Conservation (phyloP, 2,329 filamentous ascomycete species). For the Pyricularia sp. region DNA sequence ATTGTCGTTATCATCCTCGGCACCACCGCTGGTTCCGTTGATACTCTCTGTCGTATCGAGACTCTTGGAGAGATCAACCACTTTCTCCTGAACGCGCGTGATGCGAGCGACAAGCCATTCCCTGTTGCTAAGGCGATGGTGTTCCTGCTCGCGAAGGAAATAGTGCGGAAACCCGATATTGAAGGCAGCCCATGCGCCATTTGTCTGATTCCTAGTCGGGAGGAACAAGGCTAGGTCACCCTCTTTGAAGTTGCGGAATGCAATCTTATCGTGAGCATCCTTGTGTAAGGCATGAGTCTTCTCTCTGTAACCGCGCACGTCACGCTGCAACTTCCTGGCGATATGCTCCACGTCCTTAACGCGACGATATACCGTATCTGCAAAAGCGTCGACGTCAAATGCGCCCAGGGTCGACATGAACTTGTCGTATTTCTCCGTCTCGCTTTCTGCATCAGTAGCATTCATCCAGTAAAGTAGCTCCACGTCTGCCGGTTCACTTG, state of each 20-base stretch:
- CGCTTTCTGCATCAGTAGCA: slow-evolving; percentile 52
- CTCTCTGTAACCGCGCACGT: slow-evolving; percentile 78
- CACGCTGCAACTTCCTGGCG: slow-evolving; percentile 86
- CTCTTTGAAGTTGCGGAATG: slow-evolving; percentile 91
- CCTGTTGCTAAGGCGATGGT: slow-evolving; percentile 70
- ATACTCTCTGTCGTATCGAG: slow-evolving; percentile 45
- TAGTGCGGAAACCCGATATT: slow-evolving; percentile 96
- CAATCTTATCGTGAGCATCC: slow-evolving; percentile 92
- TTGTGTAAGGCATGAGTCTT: slow-evolving; percentile 72
- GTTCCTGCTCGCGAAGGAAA: slow-evolving; percentile 88
- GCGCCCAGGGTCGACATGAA: slow-evolving; percentile 66
- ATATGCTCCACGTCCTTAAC: slow-evolving; percentile 91
- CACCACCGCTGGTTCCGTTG: slow-evolving; percentile 24
- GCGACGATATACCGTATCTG: slow-evolving; percentile 77
- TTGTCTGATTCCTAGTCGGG: slow-evolving; percentile 87
- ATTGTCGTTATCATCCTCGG: slow-evolving; percentile 80
- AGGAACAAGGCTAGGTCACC: slow-evolving; percentile 91
- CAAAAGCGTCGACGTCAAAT: slow-evolving; percentile 78
- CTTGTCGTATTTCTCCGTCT: slow-evolving; percentile 63
- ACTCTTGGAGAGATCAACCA: slow-evolving; percentile 84
- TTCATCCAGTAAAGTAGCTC: slow-evolving; percentile 78
- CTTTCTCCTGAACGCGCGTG: slow-evolving; percentile 78
- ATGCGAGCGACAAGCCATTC: slow-evolving; percentile 98
- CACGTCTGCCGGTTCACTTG: slow-evolving; percentile 56
- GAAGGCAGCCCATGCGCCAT: slow-evolving; percentile 95